Evolutionary conservation across 2,329 filamentous ascomycete genomes (phyloP).

Genomic region (Colletotrichum sp.): DNA sequence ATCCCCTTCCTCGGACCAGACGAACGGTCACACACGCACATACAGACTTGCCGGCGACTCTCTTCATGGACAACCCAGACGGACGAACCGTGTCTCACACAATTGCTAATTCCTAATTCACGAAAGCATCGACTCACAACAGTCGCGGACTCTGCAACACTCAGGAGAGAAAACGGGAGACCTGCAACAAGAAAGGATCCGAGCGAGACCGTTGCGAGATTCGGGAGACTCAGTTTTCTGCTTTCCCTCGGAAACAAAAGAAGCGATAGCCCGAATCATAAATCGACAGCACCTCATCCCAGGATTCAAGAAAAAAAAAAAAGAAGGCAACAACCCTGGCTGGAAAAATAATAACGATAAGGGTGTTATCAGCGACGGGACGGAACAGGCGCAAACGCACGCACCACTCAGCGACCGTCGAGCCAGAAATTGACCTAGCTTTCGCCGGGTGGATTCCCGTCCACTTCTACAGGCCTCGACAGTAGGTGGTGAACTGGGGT

Average conservation of each 20-base stretch:
- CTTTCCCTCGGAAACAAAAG: not conserved
- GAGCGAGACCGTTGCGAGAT: not conserved
- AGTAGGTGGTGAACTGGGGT: not conserved
- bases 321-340: not conserved
- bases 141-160: not conserved
- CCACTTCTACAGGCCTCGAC: not conserved
- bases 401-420: not conserved
- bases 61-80: conserved; percentile 5
- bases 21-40: not conserved
- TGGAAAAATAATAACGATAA: conserved; percentile 4
- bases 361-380: not conserved
- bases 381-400: conserved; percentile 3
- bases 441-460: conserved; percentile 1
- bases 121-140: not conserved
- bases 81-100: not conserved
- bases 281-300: not conserved
- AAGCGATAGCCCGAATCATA: not conserved
- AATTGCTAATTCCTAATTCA: conserved; percentile 12
- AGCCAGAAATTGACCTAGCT: not conserved
- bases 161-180: not conserved
- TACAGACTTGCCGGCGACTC: not conserved
- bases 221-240: not conserved
- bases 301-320: not conserved
- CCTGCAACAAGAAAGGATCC: not conserved
- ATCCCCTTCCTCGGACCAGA: not conserved